Percentiles rank a stretch among this genome's conserved stretches.
phyloP scores from a whole-genome alignment of 2,329 filamentous ascomycete genomes.

The Endothia cerciana region DNA sequence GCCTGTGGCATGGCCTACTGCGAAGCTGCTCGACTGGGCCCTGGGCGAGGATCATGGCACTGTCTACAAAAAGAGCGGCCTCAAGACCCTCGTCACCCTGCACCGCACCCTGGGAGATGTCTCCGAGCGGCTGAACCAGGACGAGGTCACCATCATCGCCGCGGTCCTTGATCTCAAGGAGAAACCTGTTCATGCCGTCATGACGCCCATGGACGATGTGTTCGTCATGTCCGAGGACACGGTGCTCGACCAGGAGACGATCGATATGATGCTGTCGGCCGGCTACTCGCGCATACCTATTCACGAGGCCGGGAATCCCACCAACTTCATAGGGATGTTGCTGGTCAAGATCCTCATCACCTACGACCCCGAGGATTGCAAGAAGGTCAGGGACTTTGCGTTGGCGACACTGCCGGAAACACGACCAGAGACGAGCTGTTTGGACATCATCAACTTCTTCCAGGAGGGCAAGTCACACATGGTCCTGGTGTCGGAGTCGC shows the following conservation, averaged over 20 bases:
- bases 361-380: constrained; percentile 92
- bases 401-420: constrained; percentile 95
- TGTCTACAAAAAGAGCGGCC: constrained; percentile 94
- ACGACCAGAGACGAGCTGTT: constrained; percentile 89
- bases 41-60: constrained; percentile 95
- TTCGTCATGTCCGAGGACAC: constrained; percentile 97
- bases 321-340: constrained; percentile 96
- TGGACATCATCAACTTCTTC: constrained; percentile 99
- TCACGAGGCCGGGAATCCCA: constrained; percentile 78
- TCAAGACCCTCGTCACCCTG: constrained; percentile 94
- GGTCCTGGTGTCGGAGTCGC: constrained; percentile 89
- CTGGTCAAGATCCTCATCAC: constrained; percentile 98
- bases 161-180: constrained; percentile 95
- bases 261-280: constrained; percentile 89
- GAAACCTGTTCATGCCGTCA: constrained; percentile 91
- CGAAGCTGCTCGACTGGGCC: constrained; percentile 90
- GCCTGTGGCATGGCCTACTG: constrained; percentile 90
- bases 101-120: constrained; percentile 89
- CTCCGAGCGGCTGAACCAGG: constrained; percentile 88
- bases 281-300: constrained; percentile 97
- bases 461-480: constrained; percentile 99
- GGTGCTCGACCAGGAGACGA: constrained; percentile 87
- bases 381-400: constrained; percentile 85
- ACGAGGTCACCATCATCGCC: constrained; percentile 98
- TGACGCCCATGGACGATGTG: constrained; percentile 98